These are phyloP conservation scores for Aspergillus piperis DNA, from an alignment of 2,329 filamentous ascomycete species.

Conservation along the genomic window DNA sequence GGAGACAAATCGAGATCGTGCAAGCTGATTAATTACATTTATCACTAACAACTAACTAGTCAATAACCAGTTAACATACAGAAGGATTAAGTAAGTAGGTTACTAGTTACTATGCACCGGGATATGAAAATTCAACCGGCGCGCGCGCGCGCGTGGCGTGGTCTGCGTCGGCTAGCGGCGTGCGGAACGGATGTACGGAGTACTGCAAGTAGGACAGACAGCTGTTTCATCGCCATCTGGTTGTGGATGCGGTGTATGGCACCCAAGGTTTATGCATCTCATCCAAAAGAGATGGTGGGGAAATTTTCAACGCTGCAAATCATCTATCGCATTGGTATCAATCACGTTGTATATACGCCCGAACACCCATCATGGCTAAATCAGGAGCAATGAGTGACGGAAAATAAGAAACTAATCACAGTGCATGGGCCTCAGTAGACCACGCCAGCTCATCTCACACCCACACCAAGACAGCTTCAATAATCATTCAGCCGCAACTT, in stretches of 20 bases:
- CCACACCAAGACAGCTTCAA: conserved; percentile 22
- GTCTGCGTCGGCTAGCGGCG: conserved; percentile 1
- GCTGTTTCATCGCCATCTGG: not conserved
- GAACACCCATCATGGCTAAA: conserved; percentile 1
- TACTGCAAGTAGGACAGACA: not conserved
- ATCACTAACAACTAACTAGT: no score
- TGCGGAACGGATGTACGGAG: not conserved
- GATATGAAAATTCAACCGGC: not conserved
- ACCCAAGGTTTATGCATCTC: not conserved
- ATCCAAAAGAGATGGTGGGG: not conserved
- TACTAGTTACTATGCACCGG: no score
- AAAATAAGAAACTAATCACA: not conserved
- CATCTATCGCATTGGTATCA: not conserved
- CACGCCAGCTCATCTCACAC: not conserved
- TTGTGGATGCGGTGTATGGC: not conserved
- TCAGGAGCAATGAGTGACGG: not conserved
- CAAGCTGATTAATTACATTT: no score
- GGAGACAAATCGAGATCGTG: no score
- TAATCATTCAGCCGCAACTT: conserved; percentile 52
- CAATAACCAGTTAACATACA: no score
- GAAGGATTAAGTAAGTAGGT: no score
- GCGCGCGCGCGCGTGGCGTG: not conserved
- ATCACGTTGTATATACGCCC: not conserved
- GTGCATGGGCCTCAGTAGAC: not conserved
- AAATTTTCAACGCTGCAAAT: not conserved